phyloP scores from a whole-genome alignment of 495 filamentous ascomycete species.

The Gamarada debralockiae region DNA sequence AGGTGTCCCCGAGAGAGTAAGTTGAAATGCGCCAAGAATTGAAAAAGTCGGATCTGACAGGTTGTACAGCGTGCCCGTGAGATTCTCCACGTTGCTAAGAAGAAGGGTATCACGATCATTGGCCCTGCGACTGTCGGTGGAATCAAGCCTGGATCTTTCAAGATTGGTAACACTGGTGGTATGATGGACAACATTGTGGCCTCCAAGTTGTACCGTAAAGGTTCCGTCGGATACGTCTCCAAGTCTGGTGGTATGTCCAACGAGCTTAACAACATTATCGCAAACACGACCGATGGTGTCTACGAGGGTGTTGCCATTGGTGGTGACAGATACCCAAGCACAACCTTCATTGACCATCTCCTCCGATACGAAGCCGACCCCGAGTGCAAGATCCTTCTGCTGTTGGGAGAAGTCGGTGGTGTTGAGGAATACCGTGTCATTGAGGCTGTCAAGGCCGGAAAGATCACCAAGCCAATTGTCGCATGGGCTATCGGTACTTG shows the following conservation, averaged over 20 bases:
- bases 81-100: constrained; percentile 88
- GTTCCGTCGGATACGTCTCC: constrained; percentile 98
- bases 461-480: constrained; percentile 96
- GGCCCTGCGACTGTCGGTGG: constrained; percentile 97
- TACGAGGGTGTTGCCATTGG: constrained; percentile 99
- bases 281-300: constrained; percentile 92
- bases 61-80: constrained; percentile 79
- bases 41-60: constrained; percentile 3
- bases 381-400: constrained; percentile 91
- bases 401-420: constrained; percentile 98
- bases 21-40: constrained; percentile 25
- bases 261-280: constrained; percentile 99
- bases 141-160: constrained; percentile 98
- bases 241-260: constrained; percentile 99
- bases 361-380: constrained; percentile 93
- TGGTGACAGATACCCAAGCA: constrained; percentile 97
- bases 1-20: constrained; percentile 95
- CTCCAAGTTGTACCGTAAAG: constrained; percentile 99
- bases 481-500: constrained; percentile 99
- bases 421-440: constrained; percentile 99
- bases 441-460: constrained; percentile 90
- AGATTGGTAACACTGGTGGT: constrained; percentile 99
- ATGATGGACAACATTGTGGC: constrained; percentile 99
- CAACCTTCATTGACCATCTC: constrained; percentile 98
- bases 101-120: constrained; percentile 99